Evolutionary conservation across 108 stramenopile genomes (phyloP), one percentile per base, ranked within the genome.

Genomic region (Conticribra guillardii): DNA sequence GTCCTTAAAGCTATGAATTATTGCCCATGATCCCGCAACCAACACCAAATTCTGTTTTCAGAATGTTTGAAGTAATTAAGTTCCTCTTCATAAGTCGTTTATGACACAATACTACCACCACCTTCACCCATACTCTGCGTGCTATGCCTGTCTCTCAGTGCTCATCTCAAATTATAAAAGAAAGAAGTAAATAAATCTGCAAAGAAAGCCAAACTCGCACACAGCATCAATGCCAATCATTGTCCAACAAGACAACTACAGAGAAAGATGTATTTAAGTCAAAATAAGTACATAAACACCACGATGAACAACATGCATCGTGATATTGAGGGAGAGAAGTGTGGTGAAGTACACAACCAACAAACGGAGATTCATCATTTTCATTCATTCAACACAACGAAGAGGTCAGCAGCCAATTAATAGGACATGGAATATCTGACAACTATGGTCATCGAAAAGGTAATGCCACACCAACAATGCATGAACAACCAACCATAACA

Each of bases 391-490:
- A 55, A 46, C 31, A 22, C 66, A 67, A 56, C 54, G 51, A 54
- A 32, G 54, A 33, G 66, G 54, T 55, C 53, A 67, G 55, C 66
- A 67, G 34, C 50, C 44, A 44, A 45, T 9, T 9, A 23, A 54
- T 15, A 47, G 28, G 54, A 46, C 54, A 54, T 26, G 64, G 30
- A 4, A 48, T 47, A 22, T 48, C 23, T 63, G 47, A 17, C 64
- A 65, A 65, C 51, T 50, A 65, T 49, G 52, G 51, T 65, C 14
- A 31, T 34, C 18, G 8, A 64, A 44, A 54, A n/a, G 19, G 15
- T 16, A 51, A 53, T 27, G 55, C 45, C 54, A 67, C 66, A 37
- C 64, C 51, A 65, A 24, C 51, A 65, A 65, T 37, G 54, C 66
- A 67, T 46, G 66, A 46, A 44, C 53, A 67, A 55, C 31, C 32